Base-by-base conservation (phyloP, 768 basidiomycete species). In the Rossbeevera mucosa region DNA sequence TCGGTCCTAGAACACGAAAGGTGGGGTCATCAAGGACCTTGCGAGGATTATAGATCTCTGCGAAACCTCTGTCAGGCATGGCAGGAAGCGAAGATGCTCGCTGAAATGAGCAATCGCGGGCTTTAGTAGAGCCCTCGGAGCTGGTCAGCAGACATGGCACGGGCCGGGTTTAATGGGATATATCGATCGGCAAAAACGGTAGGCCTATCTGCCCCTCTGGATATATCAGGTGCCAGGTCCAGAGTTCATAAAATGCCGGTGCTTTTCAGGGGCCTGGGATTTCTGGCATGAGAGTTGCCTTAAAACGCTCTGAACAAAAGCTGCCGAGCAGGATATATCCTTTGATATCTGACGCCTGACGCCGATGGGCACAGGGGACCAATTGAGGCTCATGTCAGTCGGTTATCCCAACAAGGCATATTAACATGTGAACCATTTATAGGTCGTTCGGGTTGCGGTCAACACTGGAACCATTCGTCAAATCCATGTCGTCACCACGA, bases 21-120 rank as follows among this genome's bases (percentile, higher is more conserved):
- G 74, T 71, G 28, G 80, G 76, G 50, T 82, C 72, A 53, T 81
- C 70, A 9, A 83, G 73, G 48, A 82, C 72, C 64, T 80, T 81
- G 58, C 73, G 74, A 51, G 82, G 82, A 54, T 71, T 71, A 63
- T 82, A 84, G 53, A 76, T 69, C 31, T 77, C 76, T 36, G 79
- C 59, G 28, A 60, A 65, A 44, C 60, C 57, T 44, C 52, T 51
- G 54, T 53, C 54, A 36, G 62, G 54, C 67, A 69, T 69, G 21
- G 31, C 2, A 31, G 14, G 36, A 38, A 18, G 5, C 24, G 22
- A 42, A 33, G 40, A 8, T 36, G 41, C 28, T 29, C 13, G 3
- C 9, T 41, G n/a, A n/a, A 47, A 45, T 46, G 1, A 41, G 12
- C 6, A 38, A 48, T 43, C 29, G 22, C 28, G 41, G 30, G 22